These are phyloP conservation scores for Triglochin maritima DNA, from an alignment of 106 monocot species.

Conservation along the genomic window DNA sequence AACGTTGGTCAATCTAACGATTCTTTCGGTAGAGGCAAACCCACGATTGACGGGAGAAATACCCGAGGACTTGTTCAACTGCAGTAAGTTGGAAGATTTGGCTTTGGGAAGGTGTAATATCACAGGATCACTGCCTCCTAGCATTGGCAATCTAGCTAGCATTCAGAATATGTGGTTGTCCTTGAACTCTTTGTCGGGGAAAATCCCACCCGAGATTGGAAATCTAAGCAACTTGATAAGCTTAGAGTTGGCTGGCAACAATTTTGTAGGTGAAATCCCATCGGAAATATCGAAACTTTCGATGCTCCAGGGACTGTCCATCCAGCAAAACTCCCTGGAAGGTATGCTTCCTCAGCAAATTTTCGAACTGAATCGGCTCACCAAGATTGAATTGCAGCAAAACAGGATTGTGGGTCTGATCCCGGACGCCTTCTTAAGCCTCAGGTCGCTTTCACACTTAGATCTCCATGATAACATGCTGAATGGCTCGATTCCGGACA, in stretches of 20 bases:
- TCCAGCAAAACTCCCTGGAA: conserved; percentile 35
- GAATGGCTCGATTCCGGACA: conserved; percentile 52
- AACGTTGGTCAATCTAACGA: conserved; percentile 39
- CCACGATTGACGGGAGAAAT: conserved; percentile 37
- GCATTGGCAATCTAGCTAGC: conserved; percentile 30
- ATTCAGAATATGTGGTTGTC: conserved; percentile 21
- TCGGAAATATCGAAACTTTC: conserved; percentile 43
- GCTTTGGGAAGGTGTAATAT: conserved; percentile 35
- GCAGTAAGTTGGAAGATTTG: conserved; percentile 38
- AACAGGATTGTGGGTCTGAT: conserved; percentile 52
- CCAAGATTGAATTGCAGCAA: conserved; percentile 19
- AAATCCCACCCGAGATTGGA: conserved; percentile 54
- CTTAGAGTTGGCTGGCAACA: conserved; percentile 34
- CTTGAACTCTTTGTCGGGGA: conserved; percentile 48
- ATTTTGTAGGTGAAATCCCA: conserved; percentile 46
- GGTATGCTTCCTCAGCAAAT: conserved; percentile 43
- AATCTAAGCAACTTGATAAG: conserved; percentile 30
- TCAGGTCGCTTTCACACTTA: conserved; percentile 39
- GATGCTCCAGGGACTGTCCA: conserved; percentile 36
- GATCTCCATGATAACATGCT: conserved; percentile 60
- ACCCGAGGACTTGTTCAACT: conserved; percentile 63
- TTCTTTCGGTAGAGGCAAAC: conserved; percentile 26
- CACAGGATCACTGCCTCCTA: conserved; percentile 35
- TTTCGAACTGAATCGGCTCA: conserved; percentile 37
- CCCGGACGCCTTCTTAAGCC: conserved; percentile 41